These are phyloP conservation scores for Amauroascus niger DNA, from an alignment of 2,329 filamentous ascomycete species.

Conservation along the genomic window DNA sequence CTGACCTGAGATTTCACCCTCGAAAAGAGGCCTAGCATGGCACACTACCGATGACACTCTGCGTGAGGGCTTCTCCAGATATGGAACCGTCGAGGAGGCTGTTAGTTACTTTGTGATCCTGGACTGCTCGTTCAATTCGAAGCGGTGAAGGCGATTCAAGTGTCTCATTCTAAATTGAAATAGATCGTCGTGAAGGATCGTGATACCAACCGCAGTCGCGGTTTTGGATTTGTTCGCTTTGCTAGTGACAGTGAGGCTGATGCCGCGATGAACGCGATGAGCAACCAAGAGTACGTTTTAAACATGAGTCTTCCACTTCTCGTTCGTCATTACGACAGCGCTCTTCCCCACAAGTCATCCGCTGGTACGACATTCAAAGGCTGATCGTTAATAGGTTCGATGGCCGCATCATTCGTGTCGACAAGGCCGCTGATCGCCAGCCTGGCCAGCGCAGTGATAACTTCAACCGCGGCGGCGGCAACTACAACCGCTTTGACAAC, in stretches of 20 bases:
- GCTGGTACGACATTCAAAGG: conserved; percentile 19
- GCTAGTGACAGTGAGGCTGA: conserved; percentile 39
- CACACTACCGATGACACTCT: conserved; percentile 87
- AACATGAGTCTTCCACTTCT: conserved; percentile 3
- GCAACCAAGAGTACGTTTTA: conserved; percentile 63
- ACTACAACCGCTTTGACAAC: conserved; percentile 36
- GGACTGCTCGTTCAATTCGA: conserved; percentile 9
- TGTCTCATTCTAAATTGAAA: conserved; percentile 19
- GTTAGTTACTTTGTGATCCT: conserved; percentile 49
- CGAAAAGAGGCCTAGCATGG: conserved; percentile 85
- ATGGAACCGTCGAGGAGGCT: conserved; percentile 84
- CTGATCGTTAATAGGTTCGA: conserved; percentile 58
- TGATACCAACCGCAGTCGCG: conserved; percentile 90
- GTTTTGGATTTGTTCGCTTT: conserved; percentile 95
- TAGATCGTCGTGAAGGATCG: conserved; percentile 97
- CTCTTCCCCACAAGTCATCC: conserved; percentile 14
- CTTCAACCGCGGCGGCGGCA: conserved; percentile 39
- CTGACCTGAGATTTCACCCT: conserved; percentile 18
- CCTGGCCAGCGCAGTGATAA: conserved; percentile 50
- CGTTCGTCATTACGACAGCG: conserved; percentile 7
- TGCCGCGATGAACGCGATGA: conserved; percentile 36
- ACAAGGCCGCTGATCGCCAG: conserved; percentile 75
- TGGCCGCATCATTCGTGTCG: conserved; percentile 85
- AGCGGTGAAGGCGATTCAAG: conserved; percentile 10
- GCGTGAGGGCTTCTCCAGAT: conserved; percentile 85